Evolutionary conservation across 345 rosid species (phyloP), one percentile per base, ranked within the genome.

Genomic region (Rhizophora apiculata): DNA sequence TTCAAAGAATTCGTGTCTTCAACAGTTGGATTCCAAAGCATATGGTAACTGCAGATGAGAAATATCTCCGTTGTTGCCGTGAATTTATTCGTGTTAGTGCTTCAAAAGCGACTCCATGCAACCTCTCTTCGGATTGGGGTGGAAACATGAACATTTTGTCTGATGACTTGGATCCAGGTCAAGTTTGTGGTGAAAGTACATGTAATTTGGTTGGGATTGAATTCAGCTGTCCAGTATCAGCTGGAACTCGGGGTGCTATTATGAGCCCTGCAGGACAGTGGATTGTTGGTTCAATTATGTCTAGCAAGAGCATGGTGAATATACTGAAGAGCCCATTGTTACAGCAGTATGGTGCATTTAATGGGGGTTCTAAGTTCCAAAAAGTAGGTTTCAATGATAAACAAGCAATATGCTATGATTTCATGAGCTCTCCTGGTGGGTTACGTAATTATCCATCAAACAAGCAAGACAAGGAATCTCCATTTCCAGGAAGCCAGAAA

Each of bases 21-120:
- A 90, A 84, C 52, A 75, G 69, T 79, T 86, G 81, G 84, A 86
- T 91, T 65, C 92, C 92, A 34, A 87, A 85, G 85, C 85, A 84
- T 85, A 58, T 91, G 85, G 84, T 86, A 51, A 80, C 87, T 55
- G 69, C 86, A 6, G 93, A 94, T 74, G 98, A 89, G 76, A 91
- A 86, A 72, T 87, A 86, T 79, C 88, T 89, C 5, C 90, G 89
- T 6, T 72, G 79, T 32, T 93, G 98, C 78, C 85, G 88, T 24
- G 89, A 93, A 36, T 62, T 81, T 72, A 87, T 93, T 62, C 88
- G 83, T 60, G 60, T 76, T 31, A 81, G 83, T 39, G 87, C 89
- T 37, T 82, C 84, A 29, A 87, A 83, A 78, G 76, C 84, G 29
- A 78, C 82, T 19, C 73, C 83, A 16, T 80, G 81, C 60, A 70